A percentile compares a stretch with the other conserved stretches of the same genome.
These are phyloP conservation scores for Selenicereus undatus DNA, from an alignment of 148 eudicot genomes.

Conservation along the genomic window DNA sequence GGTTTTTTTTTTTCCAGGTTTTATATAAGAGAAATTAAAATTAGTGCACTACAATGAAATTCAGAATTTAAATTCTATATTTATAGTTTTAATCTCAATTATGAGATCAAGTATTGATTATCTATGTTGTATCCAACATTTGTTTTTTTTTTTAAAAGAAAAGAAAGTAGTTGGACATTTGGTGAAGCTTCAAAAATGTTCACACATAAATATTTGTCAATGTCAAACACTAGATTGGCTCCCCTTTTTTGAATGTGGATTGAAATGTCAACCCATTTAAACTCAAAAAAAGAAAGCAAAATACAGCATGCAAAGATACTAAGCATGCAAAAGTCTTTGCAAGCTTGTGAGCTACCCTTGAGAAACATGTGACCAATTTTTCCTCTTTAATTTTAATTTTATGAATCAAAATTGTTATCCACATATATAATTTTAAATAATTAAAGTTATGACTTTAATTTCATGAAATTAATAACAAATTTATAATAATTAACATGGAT, in stretches of 20 bases:
- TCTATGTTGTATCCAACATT: too few relatives aligned
- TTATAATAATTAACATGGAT: neutral
- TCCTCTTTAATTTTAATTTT: constrained; percentile 2
- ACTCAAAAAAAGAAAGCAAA: constrained; percentile 9
- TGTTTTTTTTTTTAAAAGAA: too few relatives aligned
- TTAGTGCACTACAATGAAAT: too few relatives aligned
- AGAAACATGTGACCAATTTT: constrained; percentile 26
- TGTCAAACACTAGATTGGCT: neutral
- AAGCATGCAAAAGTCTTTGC: constrained; percentile 19
- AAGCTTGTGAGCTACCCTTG: constrained; percentile 25
- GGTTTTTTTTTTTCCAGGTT: too few relatives aligned
- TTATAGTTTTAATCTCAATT: too few relatives aligned
- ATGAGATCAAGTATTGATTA: too few relatives aligned
- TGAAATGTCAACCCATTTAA: constrained; percentile 20
- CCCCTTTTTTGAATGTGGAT: neutral
- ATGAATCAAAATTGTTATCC: neutral
- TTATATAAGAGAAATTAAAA: too few relatives aligned
- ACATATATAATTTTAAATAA: neutral
- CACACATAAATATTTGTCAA: neutral
- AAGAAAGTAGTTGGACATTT: constrained; percentile 3
- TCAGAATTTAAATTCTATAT: too few relatives aligned
- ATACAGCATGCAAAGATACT: constrained; percentile 7
- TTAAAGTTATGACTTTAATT: neutral
- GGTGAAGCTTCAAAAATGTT: neutral
- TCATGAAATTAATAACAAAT: too few relatives aligned